Evolutionary conservation across 23 red algal species (phyloP), one percentile per base, ranked within the genome.

Genomic region (Gracilariopsis chorda): DNA sequence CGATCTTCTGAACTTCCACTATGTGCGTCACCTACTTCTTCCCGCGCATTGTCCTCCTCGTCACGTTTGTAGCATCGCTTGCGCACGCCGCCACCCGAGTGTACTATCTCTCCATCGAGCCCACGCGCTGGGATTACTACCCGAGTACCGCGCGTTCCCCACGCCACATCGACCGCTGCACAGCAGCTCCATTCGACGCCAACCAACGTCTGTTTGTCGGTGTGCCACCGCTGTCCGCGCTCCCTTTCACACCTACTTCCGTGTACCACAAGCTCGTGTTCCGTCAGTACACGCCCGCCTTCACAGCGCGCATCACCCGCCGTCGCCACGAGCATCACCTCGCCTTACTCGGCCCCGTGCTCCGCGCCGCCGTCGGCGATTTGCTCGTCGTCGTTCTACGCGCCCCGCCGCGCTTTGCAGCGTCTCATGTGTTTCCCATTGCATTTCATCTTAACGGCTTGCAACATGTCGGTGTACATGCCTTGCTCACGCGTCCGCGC

Each of bases 301-400:
- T 86, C 61, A 17, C 61, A 28, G 39, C 60, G 36, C 61, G 32
- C 58, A 10, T 72, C 1, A 21, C 33, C 24, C 55, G 61, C 4
- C 21, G 58, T 3, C 29, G 30, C 4, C 61, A 72, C 45, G 61
- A 72, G 36, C 36, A 48, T 21, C 82, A 86, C 2, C 57, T 86
- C 33, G 82, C 51, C 9, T 59, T 86, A 11, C 61, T 86, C 12
- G 82, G 82, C 58, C 82, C 82, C 33, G 47, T 72, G 45, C 34
- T 86, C 4, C 56, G 82, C 36, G 82, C 60, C 61, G 82, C 82
- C 21, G 41, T 23, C 29, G 82, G 82, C 58, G 82, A 86, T 48
- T 21, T n/a, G 41, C 61, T 86, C 30, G 61, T 67, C 32, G 82
- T 86, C 7, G 47, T 51, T 33, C 46, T 86, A 5, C 82, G 82